Base-by-base conservation (phyloP, 345 rosid genomes). In the Hibiscus trionum region DNA sequence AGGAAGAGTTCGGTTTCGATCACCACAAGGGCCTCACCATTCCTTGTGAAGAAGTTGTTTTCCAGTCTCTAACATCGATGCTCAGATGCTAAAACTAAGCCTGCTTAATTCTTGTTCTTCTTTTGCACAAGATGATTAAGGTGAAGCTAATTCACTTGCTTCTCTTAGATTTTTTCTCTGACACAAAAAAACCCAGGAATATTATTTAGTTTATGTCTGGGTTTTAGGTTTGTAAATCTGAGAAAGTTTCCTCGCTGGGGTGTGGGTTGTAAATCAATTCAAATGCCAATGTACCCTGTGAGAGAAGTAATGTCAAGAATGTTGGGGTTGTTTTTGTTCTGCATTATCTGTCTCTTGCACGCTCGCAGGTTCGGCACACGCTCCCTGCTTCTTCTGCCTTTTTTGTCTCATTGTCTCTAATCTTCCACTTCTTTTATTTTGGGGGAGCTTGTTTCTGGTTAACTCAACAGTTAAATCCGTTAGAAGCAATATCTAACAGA, bases 11-110 rank as follows among this genome's bases (percentile, higher is more conserved):
- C 11, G 61, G 61, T 58, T 58, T 58, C 15, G 31, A 82, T 78
- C 97, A 91, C 35, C 88, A 87, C 14, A 88, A 85, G 90, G 97
- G 97, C 15, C 84, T 91, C 21, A 91, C 93, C 11, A 85, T 91
- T 66, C 97, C 97, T 24, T 91, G 97, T 69, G 88, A 91, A 80
- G 97, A 91, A 85, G 86, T 71, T 46, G 91, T 85, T 76, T 91
- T 91, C 66, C 82, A 80, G 60, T 86, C 94, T 72, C 79, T 91
- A 73, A 88, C 91, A 4, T 85, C 93, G 73, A 85, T 77, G 88
- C 86, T 88, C 33, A 58, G 61, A 58, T 58, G 61, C 39, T 24
- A 58, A 11, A 57, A 10, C 5, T 17, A 39, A 39, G 44, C 0
- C 11, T 7, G 44, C 11, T 39, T 39, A 39, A 39, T 35, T 5